A percentile compares a stretch with the other conserved stretches of the same genome.
Conservation (phyloP, 108 stramenopile genomes). For the Mediolabrus comicus region DNA sequence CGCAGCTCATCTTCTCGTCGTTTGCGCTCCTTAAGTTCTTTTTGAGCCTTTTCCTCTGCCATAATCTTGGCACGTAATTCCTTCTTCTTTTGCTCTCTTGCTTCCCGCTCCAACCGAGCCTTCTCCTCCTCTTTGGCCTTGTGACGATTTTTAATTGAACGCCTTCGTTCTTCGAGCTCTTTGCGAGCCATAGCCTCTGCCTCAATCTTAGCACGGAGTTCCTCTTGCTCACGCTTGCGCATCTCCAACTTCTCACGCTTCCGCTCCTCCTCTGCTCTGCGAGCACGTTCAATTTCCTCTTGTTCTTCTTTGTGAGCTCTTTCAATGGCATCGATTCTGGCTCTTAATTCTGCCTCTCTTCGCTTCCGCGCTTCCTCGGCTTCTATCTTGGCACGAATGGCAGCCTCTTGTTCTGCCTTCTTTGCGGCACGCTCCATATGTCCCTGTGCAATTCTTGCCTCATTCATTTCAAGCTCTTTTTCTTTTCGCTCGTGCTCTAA, state of each 20-base stretch:
- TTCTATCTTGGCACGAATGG: background rate
- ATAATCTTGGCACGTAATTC: background rate
- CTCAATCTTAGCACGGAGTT: background rate
- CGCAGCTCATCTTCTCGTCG: background rate
- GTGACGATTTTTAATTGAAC: background rate
- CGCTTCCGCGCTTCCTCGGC: background rate
- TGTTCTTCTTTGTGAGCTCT: background rate
- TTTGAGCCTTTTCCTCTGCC: background rate
- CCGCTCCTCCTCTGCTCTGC: background rate
- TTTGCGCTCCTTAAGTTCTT: too few relatives aligned
- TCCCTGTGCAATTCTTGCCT: background rate
- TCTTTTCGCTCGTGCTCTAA: too few relatives aligned
- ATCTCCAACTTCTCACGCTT: background rate
- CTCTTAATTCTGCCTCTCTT: background rate
- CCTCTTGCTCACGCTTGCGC: background rate
- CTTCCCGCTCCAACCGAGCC: background rate
- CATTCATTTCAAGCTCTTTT: background rate
- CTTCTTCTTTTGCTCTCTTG: background rate
- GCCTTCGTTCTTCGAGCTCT: background rate
- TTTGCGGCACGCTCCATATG: background rate
- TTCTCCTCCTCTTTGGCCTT: background rate
- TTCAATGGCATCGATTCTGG: slow-evolving; percentile 14
- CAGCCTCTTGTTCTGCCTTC: background rate
- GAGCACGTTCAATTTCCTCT: background rate
- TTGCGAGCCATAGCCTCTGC: background rate